phyloP scores from a whole-genome alignment of 306 rosid species.

The Begonia masoniana region DNA sequence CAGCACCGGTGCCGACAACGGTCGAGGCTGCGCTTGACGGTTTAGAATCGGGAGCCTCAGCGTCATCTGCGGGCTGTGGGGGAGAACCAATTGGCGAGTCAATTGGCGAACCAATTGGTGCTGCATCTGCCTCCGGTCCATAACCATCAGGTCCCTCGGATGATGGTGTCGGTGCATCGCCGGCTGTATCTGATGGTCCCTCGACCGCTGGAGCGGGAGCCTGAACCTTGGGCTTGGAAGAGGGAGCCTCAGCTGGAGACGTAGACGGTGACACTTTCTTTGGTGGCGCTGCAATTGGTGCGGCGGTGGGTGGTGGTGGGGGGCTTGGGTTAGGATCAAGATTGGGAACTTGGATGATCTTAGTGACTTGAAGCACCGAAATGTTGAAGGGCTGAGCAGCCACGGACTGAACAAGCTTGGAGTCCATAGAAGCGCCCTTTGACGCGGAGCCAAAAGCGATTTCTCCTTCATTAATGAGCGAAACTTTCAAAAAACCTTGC shows the following conservation, averaged over 20 bases:
- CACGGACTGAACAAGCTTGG: slow-evolving; percentile 25
- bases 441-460: slow-evolving; percentile 31
- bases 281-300: slow-evolving; percentile 3
- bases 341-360: slow-evolving; percentile 23
- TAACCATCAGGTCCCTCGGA: too few species aligned
- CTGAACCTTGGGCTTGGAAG: not conserved
- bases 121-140: not conserved
- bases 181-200: slow-evolving; percentile 1
- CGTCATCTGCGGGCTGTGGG: not conserved
- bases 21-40: not conserved
- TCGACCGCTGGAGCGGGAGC: slow-evolving; percentile 11
- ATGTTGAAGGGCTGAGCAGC: slow-evolving; percentile 25
- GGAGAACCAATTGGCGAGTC: too few species aligned
- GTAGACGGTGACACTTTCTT: not conserved
- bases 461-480: slow-evolving; percentile 23
- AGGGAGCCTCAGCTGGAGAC: slow-evolving; percentile 19
- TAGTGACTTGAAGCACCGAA: slow-evolving; percentile 38
- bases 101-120: not conserved
- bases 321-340: slow-evolving; percentile 14
- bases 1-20: not conserved
- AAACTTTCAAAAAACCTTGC: slow-evolving; percentile 33
- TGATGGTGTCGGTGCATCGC: not conserved
- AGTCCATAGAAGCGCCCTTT: not conserved
- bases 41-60: not conserved
- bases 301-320: slow-evolving; percentile 1